Percentiles rank a stretch among this genome's conserved stretches.
These are phyloP conservation scores for Porcisia hertigi DNA, from an alignment of 208 protist species.

Conservation along the genomic window DNA sequence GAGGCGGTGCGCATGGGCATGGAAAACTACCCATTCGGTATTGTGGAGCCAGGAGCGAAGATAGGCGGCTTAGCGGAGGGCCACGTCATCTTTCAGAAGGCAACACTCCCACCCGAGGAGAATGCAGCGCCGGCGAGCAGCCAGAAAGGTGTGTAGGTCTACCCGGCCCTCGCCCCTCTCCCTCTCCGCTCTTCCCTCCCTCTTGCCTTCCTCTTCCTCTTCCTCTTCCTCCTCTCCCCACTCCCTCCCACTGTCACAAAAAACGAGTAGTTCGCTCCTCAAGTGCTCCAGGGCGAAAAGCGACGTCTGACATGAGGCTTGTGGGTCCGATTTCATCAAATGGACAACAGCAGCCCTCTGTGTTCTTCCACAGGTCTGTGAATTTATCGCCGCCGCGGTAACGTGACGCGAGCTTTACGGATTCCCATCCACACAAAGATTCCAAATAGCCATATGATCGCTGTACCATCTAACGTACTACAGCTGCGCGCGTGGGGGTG, in stretches of 20 bases:
- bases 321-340: not conserved
- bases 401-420: slow-evolving; percentile 3
- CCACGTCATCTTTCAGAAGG: slow-evolving; percentile 80
- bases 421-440: not conserved
- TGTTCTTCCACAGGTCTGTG: not conserved
- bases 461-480: not conserved
- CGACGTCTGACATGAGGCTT: not conserved
- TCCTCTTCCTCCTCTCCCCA: not conserved
- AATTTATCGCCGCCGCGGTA: slow-evolving; percentile 8
- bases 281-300: not conserved
- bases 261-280: not conserved
- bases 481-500: not conserved
- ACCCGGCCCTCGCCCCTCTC: not conserved
- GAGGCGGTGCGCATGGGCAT: slow-evolving; percentile 47
- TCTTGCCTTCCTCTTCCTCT: not conserved
- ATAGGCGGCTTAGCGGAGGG: slow-evolving; percentile 54
- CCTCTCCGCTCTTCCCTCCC: not conserved
- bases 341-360: not conserved
- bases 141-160: slow-evolving; percentile 25
- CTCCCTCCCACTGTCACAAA: not conserved
- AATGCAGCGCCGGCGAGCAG: not conserved
- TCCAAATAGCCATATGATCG: not conserved
- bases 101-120: slow-evolving; percentile 30
- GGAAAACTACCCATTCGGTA: slow-evolving; percentile 66
- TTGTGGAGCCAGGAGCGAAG: slow-evolving; percentile 58